A percentile compares a stretch with the other conserved stretches of the same genome.
Evolutionary conservation across 2,329 filamentous ascomycete genomes (phyloP).

Genomic region (Microdochium bolleyi): DNA sequence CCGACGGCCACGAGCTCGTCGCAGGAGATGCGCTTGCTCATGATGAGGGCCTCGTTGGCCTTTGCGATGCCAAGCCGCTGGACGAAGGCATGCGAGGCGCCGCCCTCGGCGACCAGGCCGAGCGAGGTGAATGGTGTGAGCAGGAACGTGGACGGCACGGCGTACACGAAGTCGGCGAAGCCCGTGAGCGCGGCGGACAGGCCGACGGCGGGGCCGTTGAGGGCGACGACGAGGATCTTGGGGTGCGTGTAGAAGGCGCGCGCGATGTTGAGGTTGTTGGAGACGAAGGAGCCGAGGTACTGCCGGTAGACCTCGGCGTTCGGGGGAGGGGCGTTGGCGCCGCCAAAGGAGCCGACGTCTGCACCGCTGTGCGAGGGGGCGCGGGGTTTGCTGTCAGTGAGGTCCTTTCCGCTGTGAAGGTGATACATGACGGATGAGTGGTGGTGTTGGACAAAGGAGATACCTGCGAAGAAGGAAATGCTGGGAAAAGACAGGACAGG

Average conservation of each 20-base stretch:
- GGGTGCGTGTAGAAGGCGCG: slow-evolving; percentile 88
- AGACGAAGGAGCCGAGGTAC: slow-evolving; percentile 65
- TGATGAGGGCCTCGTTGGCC: slow-evolving; percentile 88
- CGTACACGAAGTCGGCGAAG: slow-evolving; percentile 90
- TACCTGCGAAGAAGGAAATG: background rate
- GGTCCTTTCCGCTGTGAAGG: background rate
- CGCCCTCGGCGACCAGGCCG: slow-evolving; percentile 85
- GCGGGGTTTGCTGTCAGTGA: background rate
- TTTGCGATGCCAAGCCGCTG: slow-evolving; percentile 70
- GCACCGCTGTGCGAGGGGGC: slow-evolving; percentile 52
- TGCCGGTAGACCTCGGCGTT: slow-evolving; percentile 31
- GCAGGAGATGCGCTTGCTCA: slow-evolving; percentile 69
- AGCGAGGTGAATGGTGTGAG: slow-evolving; percentile 88
- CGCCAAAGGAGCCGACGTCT: slow-evolving; percentile 56
- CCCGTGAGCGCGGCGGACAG: slow-evolving; percentile 77
- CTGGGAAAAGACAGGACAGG: background rate
- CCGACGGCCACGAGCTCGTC: slow-evolving; percentile 69
- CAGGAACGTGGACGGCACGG: slow-evolving; percentile 70
- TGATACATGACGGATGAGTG: background rate
- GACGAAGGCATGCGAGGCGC: slow-evolving; percentile 70
- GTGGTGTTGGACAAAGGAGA: background rate
- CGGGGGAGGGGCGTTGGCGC: slow-evolving; percentile 26
- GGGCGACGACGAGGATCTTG: slow-evolving; percentile 83
- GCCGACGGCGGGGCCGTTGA: slow-evolving; percentile 88
- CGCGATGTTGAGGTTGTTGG: slow-evolving; percentile 83